These are phyloP conservation scores for Knufia fluminis DNA, from an alignment of 2,329 filamentous ascomycete genomes.

Conservation along the genomic window DNA sequence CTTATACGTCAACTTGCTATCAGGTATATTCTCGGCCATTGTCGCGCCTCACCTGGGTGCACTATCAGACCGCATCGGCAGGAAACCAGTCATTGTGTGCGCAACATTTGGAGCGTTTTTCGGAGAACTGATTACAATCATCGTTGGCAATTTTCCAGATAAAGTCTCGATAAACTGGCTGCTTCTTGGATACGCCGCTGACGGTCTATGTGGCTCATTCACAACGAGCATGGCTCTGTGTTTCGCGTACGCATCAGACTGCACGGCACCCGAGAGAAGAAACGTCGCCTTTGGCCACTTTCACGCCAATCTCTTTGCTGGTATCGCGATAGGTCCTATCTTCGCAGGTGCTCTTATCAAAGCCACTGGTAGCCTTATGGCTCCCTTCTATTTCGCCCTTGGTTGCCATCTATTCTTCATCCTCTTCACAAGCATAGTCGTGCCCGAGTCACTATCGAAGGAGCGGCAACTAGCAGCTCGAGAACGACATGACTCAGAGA, in stretches of 20 bases:
- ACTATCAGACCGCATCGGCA: conserved; percentile 77
- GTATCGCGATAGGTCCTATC: conserved; percentile 79
- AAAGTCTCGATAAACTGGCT: conserved; percentile 68
- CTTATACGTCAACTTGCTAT: conserved; percentile 63
- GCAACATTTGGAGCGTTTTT: conserved; percentile 65
- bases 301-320: conserved; percentile 77
- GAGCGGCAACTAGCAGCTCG: conserved; percentile 61
- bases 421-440: conserved; percentile 56
- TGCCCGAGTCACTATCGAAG: conserved; percentile 77
- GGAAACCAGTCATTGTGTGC: conserved; percentile 63
- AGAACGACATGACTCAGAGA: conserved; percentile 51
- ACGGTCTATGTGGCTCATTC: conserved; percentile 82
- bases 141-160: conserved; percentile 67
- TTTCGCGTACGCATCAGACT: conserved; percentile 84
- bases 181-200: conserved; percentile 64
- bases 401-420: conserved; percentile 66
- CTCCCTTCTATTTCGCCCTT: conserved; percentile 76
- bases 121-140: conserved; percentile 66
- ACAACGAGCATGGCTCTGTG: conserved; percentile 69
- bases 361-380: conserved; percentile 62
- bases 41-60: conserved; percentile 74
- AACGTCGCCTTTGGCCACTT: conserved; percentile 82
- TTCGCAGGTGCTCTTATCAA: conserved; percentile 72
- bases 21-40: conserved; percentile 69
- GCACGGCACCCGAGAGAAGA: conserved; percentile 67